Base-by-base conservation (phyloP, 768 basidiomycete genomes). In the Suillus cothurnatus region DNA sequence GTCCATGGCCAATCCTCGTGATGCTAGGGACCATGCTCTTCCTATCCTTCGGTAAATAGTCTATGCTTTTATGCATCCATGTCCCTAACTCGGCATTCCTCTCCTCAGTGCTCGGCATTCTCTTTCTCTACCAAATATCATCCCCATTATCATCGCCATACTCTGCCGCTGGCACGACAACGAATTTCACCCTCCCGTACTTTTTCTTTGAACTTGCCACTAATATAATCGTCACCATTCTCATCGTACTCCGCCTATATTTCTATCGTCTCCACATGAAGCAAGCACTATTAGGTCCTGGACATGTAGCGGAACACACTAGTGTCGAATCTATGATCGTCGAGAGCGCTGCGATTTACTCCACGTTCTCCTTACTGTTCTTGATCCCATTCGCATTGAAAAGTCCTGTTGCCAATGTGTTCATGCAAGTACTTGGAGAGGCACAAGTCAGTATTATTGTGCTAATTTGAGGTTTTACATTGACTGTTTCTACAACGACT, bases 381-480 rank as follows among this genome's bases (percentile, higher is more conserved):
- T 23, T 76, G 31, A 49, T 77, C 34, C 70, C 74, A 0, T 82
- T 71, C 59, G 70, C 68, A 17, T 11, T 65, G 4, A 43, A 70
- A 15, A 66, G 60, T n/a, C 55, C 70, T 0, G 36, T 76, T 15
- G 75, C 76, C 15, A 79, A 78, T 57, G 55, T 76, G 2, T 73
- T 81, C 50, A 58, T 82, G 11, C 78, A 76, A n/a, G 66, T 73
- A 14, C 67, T 81, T 0, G 76, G 77, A 5, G 77, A 77, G 65
- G 71, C 70, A 8, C 78, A 79, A 70, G 78, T 76, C 6, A 58
- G 74, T 49, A 23, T 1, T 2, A 53, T 31, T n/a, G 2, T 39
- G 1, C 32, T 23, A 4, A 36, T 50, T 55, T 3, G 7, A 5
- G 61, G 14, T 32, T 43, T 45, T 21, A 6, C 5, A 36, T 14